A percentile compares a stretch with the other conserved stretches of the same genome.
phyloP scores from a whole-genome alignment of 495 filamentous ascomycete species.

The Lasiosphaeriaceae sp. region DNA sequence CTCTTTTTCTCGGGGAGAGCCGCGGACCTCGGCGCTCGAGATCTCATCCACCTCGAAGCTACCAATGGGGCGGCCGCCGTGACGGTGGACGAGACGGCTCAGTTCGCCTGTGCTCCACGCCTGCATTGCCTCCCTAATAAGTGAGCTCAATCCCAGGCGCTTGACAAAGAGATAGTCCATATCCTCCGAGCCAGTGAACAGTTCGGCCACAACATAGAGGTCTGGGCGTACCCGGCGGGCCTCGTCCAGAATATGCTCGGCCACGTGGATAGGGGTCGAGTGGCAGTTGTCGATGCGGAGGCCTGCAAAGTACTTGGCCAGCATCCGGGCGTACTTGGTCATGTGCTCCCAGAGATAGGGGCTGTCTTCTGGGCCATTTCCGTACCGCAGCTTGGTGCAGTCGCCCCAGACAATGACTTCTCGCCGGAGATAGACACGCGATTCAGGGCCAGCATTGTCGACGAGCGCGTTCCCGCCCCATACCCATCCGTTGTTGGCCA shows the following conservation, averaged over 20 bases:
- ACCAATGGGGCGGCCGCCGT: conserved; percentile 90
- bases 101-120: conserved; percentile 93
- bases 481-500: conserved; percentile 98
- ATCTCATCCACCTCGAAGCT: conserved; percentile 83
- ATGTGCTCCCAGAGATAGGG: conserved; percentile 96
- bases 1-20: conserved; percentile 13
- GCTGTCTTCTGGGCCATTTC: conserved; percentile 72
- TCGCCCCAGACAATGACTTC: conserved; percentile 99
- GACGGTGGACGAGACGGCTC: conserved; percentile 86
- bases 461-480: conserved; percentile 93
- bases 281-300: conserved; percentile 99
- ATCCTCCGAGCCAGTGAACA: conserved; percentile 94
- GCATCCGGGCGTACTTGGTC: conserved; percentile 83
- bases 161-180: conserved; percentile 96
- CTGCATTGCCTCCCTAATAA: conserved; percentile 98
- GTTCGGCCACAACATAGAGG: conserved; percentile 87
- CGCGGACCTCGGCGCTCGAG: conserved; percentile 34
- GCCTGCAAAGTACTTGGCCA: conserved; percentile 92
- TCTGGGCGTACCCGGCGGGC: conserved; percentile 84
- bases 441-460: conserved; percentile 87
- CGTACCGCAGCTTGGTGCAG: conserved; percentile 96
- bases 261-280: conserved; percentile 89
- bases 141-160: conserved; percentile 78
- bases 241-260: conserved; percentile 90
- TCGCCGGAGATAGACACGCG: conserved; percentile 82